These are phyloP conservation scores for Baeospora myosura DNA, from an alignment of 1,284 basidiomycete genomes.

Conservation along the genomic window DNA sequence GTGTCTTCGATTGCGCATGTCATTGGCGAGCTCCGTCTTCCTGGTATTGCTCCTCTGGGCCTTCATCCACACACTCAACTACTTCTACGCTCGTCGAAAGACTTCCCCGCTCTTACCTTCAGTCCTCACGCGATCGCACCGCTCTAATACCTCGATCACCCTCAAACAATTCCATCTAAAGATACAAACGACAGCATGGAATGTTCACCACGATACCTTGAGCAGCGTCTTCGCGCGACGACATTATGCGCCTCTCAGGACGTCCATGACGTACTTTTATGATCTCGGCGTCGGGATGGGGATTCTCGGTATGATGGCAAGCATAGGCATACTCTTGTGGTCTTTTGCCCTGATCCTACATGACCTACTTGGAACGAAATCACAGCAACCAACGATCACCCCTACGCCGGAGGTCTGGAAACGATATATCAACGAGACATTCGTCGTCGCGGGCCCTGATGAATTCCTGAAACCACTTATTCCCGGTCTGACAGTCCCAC, in stretches of 20 bases:
- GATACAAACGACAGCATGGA: conserved; percentile 48
- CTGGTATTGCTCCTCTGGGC: background rate
- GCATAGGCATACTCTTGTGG: conserved; percentile 34
- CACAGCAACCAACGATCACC: conserved; percentile 1
- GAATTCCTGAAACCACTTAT: conserved; percentile 38
- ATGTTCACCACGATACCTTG: conserved; percentile 41
- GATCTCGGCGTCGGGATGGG: conserved; percentile 41
- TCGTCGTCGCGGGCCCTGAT: background rate
- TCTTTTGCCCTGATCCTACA: conserved; percentile 18
- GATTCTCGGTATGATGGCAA: conserved; percentile 42
- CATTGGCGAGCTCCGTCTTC: background rate
- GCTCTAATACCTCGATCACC: background rate
- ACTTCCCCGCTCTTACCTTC: background rate
- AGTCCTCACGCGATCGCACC: background rate
- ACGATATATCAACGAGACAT: conserved; percentile 38
- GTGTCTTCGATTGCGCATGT: too few relatives aligned
- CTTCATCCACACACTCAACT: background rate
- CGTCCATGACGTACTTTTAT: conserved; percentile 34
- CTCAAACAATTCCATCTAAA: conserved; percentile 36
- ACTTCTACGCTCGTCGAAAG: background rate
- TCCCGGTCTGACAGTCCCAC: conserved; percentile 67
- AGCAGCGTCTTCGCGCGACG: conserved; percentile 22
- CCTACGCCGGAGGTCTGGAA: conserved; percentile 11
- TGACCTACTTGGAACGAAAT: conserved; percentile 10
- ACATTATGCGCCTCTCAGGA: conserved; percentile 17